Base-by-base conservation (phyloP, 2,329 filamentous ascomycete genomes). In the Alternaria sp. region DNA sequence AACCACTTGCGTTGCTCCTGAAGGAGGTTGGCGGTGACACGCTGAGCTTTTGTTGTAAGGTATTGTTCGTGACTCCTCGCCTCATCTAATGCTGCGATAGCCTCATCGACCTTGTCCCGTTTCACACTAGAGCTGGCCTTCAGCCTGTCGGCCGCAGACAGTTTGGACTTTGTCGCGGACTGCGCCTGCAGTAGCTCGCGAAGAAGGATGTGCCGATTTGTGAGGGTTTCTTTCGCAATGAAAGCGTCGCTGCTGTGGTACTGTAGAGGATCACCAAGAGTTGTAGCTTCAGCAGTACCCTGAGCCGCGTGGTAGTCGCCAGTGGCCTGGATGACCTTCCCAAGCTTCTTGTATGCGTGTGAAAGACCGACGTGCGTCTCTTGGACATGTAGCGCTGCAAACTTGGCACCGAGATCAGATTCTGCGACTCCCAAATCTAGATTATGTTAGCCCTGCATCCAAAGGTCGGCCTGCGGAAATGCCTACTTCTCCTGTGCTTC, bases 221-320 rank as follows among this genome's bases (percentile, higher is more conserved):
- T 99, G 63, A 99, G 85, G 10, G 93, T 97, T 76, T 99, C 95
- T 79, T 99, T 99, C 67, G 98, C 95, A 69, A 98, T 96, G 75
- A 97, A 96, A 42, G 95, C 92, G 77, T 99, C 95, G 56, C 92
- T 89, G 42, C 93, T 97, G 79, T 98, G 93, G 75, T 98, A 97
- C 71, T 93, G 91, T 62, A 99, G 88, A 10, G 95, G 92, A 70
- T 99, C 95, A 44, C 92, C 93, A 50, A 99, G 85, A 1, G 94
- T 97, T 8, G 94, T 96, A 8, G 95, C 95, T 81, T 99, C 94
- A 14, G 93, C 93, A 2, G 95, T 99, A 39, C 93, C 95, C 80
- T 99, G 95, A 1, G 94, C 94, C 14, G 95, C 93, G 78, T 98
- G 95, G 72, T 90, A 97, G 79, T 99, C 95, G 61, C 95, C 95